A percentile compares a stretch with the other conserved stretches of the same genome.
Conservation (phyloP, 1,284 basidiomycete species). For the Mycosarcoma maydis region DNA sequence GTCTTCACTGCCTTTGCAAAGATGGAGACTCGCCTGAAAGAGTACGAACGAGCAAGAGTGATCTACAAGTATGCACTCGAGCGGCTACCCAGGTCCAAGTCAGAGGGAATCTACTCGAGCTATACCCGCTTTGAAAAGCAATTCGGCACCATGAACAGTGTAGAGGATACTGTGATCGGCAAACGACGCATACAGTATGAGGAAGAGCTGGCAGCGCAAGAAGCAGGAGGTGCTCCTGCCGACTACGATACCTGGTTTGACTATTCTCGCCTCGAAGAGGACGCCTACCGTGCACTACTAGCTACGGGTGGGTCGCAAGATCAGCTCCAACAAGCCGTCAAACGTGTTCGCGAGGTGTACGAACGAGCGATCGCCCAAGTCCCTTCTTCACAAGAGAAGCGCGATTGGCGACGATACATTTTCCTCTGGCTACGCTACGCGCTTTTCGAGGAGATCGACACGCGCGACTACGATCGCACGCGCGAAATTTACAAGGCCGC, state of each 20-base stretch:
- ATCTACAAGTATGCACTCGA: slow-evolving; percentile 98
- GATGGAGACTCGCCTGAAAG: slow-evolving; percentile 95
- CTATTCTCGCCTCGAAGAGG: slow-evolving; percentile 91
- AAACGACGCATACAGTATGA: slow-evolving; percentile 96
- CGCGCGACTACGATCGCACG: slow-evolving; percentile 84
- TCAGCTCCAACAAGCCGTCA: slow-evolving; percentile 36
- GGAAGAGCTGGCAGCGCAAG: slow-evolving; percentile 49
- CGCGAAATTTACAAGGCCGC: slow-evolving; percentile 93
- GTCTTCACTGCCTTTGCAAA: slow-evolving; percentile 96
- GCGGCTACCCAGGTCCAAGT: slow-evolving; percentile 88
- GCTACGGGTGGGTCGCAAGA: slow-evolving; percentile 41
- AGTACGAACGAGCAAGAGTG: slow-evolving; percentile 93
- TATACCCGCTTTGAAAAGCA: slow-evolving; percentile 99
- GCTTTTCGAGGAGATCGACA: slow-evolving; percentile 94
- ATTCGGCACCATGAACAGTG: slow-evolving; percentile 85
- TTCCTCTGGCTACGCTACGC: slow-evolving; percentile 97
- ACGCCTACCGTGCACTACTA: slow-evolving; percentile 74
- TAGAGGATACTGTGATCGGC: slow-evolving; percentile 92
- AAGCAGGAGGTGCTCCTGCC: slow-evolving; percentile 73
- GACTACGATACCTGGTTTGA: slow-evolving; percentile 99
- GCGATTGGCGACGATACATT: slow-evolving; percentile 84
- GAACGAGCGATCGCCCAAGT: slow-evolving; percentile 96
- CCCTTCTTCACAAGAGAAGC: slow-evolving; percentile 84
- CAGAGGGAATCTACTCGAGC: slow-evolving; percentile 81
- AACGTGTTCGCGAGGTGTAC: slow-evolving; percentile 88